A percentile compares a stretch with the other conserved stretches of the same genome.
Evolutionary conservation across 345 rosid species (phyloP).

Genomic region (Eucalyptus regnans): DNA sequence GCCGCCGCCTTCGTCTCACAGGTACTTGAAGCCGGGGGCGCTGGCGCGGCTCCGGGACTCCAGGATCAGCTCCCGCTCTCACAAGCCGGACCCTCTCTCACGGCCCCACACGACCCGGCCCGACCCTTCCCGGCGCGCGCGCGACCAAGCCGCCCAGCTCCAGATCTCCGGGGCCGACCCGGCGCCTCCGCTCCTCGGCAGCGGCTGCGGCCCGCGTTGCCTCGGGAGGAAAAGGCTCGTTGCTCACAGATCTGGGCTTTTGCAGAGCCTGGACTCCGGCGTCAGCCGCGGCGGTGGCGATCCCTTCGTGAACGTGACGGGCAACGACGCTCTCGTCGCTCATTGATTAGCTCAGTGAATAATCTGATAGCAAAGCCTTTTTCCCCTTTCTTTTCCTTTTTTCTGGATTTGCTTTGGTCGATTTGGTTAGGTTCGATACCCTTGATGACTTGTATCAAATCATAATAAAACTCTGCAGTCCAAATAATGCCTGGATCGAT

Average conservation of each 20-base stretch:
- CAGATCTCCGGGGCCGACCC: constrained; percentile 14
- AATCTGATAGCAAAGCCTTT: background rate
- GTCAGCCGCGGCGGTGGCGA: constrained; percentile 8
- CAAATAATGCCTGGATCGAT: background rate
- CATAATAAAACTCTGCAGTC: background rate
- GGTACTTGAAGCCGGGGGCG: constrained; percentile 49
- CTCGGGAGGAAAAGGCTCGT: constrained; percentile 40
- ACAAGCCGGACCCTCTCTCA: constrained; percentile 1
- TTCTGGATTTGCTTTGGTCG: background rate
- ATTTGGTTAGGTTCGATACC: background rate
- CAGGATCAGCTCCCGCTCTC: constrained; percentile 35
- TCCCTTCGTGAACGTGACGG: constrained; percentile 7
- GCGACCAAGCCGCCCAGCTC: background rate
- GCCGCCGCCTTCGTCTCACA: constrained; percentile 2
- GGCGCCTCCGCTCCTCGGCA: constrained; percentile 20
- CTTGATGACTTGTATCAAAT: background rate
- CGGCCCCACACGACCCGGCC: background rate
- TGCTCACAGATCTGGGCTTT: constrained; percentile 27
- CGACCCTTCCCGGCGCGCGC: background rate
- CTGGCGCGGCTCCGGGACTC: constrained; percentile 47
- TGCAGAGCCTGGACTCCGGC: constrained; percentile 5
- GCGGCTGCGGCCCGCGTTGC: constrained; percentile 16
- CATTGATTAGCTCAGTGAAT: constrained; percentile 16
- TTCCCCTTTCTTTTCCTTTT: background rate
- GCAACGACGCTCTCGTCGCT: constrained; percentile 28